A percentile compares a stretch with the other conserved stretches of the same genome.
These are phyloP conservation scores for Aphanocladium album DNA, from an alignment of 2,329 filamentous ascomycete genomes.

Conservation along the genomic window DNA sequence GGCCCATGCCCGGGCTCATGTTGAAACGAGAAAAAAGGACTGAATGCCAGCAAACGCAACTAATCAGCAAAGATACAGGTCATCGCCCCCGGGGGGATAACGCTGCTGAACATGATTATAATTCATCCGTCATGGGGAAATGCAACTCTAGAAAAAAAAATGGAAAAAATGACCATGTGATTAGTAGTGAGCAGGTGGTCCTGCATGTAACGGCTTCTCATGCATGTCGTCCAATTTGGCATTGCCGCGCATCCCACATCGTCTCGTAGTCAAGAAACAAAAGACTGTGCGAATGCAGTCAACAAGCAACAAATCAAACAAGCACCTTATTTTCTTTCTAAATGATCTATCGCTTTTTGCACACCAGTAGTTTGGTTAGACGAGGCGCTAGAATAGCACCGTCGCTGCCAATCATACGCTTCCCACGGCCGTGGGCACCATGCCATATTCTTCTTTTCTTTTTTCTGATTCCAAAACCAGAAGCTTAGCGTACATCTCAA, in stretches of 20 bases:
- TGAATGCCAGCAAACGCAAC: background rate
- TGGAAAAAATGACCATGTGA: background rate
- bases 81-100: too few species aligned
- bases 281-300: background rate
- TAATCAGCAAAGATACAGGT: too few species aligned
- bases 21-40: too few species aligned
- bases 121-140: too few species aligned
- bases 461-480: background rate
- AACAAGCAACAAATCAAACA: too few species aligned
- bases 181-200: background rate
- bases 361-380: background rate
- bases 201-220: background rate
- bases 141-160: background rate
- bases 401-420: background rate
- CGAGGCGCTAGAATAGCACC: background rate
- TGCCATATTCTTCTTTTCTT: background rate
- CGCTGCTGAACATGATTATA: too few species aligned
- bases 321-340: background rate
- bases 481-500: background rate
- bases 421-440: background rate
- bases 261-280: background rate
- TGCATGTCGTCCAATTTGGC: background rate
- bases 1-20: background rate
- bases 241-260: background rate
- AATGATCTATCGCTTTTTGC: background rate